Conservation (phyloP, 352 stramenopile species). For the Lagenidium giganteum region DNA sequence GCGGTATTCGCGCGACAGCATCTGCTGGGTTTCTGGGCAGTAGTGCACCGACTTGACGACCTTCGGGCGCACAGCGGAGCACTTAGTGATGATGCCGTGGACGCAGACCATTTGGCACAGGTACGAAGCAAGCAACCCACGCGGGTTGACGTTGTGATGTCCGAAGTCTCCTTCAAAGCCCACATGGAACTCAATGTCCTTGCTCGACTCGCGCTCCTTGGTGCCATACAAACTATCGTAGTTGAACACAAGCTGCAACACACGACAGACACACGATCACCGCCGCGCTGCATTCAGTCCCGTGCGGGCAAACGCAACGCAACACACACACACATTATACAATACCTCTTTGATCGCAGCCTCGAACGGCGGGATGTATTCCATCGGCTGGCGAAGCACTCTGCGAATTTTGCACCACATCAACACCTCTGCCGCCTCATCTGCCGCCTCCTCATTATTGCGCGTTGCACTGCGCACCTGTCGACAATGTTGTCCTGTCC, state of each 20-base stretch:
- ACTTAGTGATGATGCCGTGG: constrained; percentile 99
- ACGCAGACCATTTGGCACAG: constrained; percentile 97
- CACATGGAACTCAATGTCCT: constrained; percentile 83
- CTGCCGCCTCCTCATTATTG: neutral
- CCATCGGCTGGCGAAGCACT: constrained; percentile 72
- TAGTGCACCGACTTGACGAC: constrained; percentile 97
- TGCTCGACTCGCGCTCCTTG: constrained; percentile 63
- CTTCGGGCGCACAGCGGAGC: constrained; percentile 96
- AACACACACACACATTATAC: too few relatives aligned
- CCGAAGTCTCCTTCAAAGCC: constrained; percentile 93
- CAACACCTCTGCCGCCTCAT: constrained; percentile 6
- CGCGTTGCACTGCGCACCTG: constrained; percentile 15
- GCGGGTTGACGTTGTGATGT: constrained; percentile 90
- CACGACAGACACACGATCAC: neutral
- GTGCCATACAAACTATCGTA: constrained; percentile 73
- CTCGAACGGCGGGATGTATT: constrained; percentile 83
- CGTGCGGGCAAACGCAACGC: neutral
- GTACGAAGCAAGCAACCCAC: constrained; percentile 86
- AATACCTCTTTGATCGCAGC: constrained; percentile 74
- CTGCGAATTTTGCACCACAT: constrained; percentile 8
- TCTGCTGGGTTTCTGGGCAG: constrained; percentile 93
- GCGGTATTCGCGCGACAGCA: constrained; percentile 93
- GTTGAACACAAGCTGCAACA: constrained; percentile 61
- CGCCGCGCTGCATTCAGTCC: neutral
- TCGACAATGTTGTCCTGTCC: constrained; percentile 76